These are phyloP conservation scores for Fusarium paranaense DNA, from an alignment of 2,329 filamentous ascomycete genomes.

Conservation along the genomic window DNA sequence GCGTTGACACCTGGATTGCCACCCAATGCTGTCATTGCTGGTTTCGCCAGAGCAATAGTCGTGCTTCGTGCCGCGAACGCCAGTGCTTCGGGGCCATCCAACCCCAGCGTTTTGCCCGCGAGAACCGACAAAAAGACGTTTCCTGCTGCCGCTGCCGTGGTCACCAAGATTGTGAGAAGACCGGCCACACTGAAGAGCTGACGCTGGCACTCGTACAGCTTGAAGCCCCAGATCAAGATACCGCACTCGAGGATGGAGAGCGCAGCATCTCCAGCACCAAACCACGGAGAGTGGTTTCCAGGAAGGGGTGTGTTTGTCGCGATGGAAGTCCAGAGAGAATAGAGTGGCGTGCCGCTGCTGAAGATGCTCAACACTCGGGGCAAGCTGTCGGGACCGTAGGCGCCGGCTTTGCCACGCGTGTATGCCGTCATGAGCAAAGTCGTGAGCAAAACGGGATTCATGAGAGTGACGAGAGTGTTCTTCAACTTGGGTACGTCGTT, in stretches of 20 bases:
- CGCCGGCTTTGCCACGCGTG: conserved; percentile 53
- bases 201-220: conserved; percentile 62
- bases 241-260: conserved; percentile 62
- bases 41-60: conserved; percentile 62
- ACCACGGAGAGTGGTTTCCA: conserved; percentile 43
- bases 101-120: conserved; percentile 49
- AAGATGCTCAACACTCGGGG: conserved; percentile 45
- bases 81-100: conserved; percentile 51
- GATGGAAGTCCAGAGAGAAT: conserved; percentile 49
- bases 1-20: conserved; percentile 62
- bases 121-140: conserved; percentile 59
- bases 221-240: conserved; percentile 65
- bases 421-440: conserved; percentile 60
- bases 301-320: conserved; percentile 19
- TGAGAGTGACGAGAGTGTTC: conserved; percentile 52
- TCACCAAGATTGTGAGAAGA: conserved; percentile 52
- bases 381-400: conserved; percentile 45
- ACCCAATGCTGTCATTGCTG: conserved; percentile 57
- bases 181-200: conserved; percentile 60
- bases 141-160: conserved; percentile 50
- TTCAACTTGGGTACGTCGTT: conserved; percentile 31
- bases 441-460: conserved; percentile 62
- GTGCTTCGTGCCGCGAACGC: conserved; percentile 63
- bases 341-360: conserved; percentile 51
- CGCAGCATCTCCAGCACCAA: conserved; percentile 62